Evolutionary conservation across 1,284 basidiomycete genomes (phyloP), one percentile per base, ranked within the genome.

Genomic region (Clitocybe nebularis): DNA sequence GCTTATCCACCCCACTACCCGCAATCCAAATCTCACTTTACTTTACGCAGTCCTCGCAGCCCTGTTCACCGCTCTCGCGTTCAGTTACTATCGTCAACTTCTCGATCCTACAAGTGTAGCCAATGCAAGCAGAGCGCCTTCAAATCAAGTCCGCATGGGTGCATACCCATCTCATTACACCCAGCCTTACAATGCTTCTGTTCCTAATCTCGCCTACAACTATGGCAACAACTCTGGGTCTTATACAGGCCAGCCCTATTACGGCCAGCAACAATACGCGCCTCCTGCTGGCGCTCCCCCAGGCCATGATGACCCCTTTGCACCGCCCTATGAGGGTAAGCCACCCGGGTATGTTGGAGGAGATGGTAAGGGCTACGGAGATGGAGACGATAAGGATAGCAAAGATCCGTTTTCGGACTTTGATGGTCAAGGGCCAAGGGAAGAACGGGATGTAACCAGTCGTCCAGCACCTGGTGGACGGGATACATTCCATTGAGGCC

Each of bases 41-140:
- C 2, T 20, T 45, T 43, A 52, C 25, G 38, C 5, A 83, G 81
- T 75, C 42, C 51, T 81, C 33, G 68, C 78, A 39, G 49, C 67
- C 16, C 59, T 89, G 44, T 87, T 89, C 68, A 71, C 75, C n/a
- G 52, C 72, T 32, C 57, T 85, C 48, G 74, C 79, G 1, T 81
- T 84, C 56, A 69, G 71, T 8, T 91, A 81, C 66, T 81, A 84
- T 58, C 79, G 80, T 22, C 88, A 92, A 63, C 57, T 79, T 3
- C 69, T 79, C 17, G 83, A 89, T 59, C 87, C 88, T 0, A 57
- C 66, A 3, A 69, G 67, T 54, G 52, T 61, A 10, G 63, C 61
- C 36, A 68, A 66, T 43, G 24, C 53, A 11, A 40, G 29, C 14
- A 63, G 64, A 10, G 59, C 61, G n/a, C 67, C 68, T 14, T 60